phyloP scores from a whole-genome alignment of 352 stramenopile genomes.

The Globisporangium echinulatum region DNA sequence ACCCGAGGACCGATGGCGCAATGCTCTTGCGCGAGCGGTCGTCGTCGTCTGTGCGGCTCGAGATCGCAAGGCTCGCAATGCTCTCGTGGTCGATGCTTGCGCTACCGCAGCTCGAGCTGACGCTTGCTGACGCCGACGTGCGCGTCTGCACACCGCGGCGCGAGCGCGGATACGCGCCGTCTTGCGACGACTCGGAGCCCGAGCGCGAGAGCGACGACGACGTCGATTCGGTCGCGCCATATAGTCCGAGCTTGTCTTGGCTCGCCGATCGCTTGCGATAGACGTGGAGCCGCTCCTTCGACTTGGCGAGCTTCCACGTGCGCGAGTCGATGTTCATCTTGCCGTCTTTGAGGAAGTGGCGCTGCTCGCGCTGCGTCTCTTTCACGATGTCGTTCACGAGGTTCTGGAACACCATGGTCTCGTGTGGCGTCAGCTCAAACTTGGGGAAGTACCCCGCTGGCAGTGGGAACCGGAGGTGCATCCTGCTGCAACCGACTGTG shows the following conservation, averaged over 20 bases:
- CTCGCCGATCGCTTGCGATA: conserved; percentile 23
- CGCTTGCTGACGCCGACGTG: conserved; percentile 10
- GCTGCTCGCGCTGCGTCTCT: conserved; percentile 50
- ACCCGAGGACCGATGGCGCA: conserved; percentile 34
- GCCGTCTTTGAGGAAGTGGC: conserved; percentile 46
- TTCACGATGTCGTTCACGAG: conserved; percentile 62
- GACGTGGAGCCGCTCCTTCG: conserved; percentile 31
- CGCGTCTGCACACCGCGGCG: conserved; percentile 9
- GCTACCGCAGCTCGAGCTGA: conserved; percentile 8
- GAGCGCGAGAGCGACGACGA: conserved; percentile 17
- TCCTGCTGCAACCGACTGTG: conserved; percentile 14
- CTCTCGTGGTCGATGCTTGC: conserved; percentile 20
- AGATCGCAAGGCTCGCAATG: conserved; percentile 20
- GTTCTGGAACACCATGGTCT: conserved; percentile 41
- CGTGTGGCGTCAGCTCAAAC: conserved; percentile 54
- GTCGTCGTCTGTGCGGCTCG: conserved; percentile 12
- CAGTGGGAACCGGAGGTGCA: conserved; percentile 70
- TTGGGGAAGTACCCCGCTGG: conserved; percentile 63
- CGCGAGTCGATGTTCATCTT: conserved; percentile 49
- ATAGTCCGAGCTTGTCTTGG: conserved; percentile 32
- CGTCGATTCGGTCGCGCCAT: conserved; percentile 15
- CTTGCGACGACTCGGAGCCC: conserved; percentile 17
- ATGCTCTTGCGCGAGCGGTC: conserved; percentile 31
- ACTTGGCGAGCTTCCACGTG: conserved; percentile 46
- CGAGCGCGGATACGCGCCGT: neutral